These are phyloP conservation scores for Endothia cerciana DNA, from an alignment of 2,329 filamentous ascomycete species.

Conservation along the genomic window DNA sequence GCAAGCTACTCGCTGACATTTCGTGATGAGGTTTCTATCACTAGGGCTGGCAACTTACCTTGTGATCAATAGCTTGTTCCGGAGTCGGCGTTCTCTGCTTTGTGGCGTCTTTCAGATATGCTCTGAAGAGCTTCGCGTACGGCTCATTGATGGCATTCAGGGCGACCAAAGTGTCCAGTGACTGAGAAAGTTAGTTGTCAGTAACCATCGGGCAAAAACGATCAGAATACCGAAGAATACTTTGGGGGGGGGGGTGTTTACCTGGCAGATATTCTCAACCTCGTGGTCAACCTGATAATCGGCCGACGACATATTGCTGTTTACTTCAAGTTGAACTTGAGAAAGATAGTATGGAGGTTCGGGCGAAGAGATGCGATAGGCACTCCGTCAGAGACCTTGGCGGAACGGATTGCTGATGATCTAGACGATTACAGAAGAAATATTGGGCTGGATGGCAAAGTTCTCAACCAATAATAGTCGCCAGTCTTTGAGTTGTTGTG, in stretches of 20 bases:
- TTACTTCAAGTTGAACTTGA: neutral
- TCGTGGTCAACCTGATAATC: neutral
- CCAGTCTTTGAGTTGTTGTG: neutral
- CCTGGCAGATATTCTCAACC: neutral
- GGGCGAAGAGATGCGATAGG: too few relatives aligned
- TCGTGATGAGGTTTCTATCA: too few relatives aligned
- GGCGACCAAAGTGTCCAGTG: constrained; percentile 1
- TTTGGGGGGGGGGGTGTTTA: too few relatives aligned
- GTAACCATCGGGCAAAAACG: too few relatives aligned
- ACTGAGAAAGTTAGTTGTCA: neutral
- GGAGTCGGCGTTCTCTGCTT: neutral
- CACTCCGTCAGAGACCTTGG: too few relatives aligned
- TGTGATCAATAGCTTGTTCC: neutral
- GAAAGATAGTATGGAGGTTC: neutral
- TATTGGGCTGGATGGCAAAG: neutral
- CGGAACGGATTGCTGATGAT: neutral
- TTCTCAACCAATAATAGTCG: neutral
- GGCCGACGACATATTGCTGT: neutral
- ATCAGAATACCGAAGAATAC: too few relatives aligned
- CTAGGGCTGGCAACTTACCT: too few relatives aligned
- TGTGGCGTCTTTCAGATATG: neutral
- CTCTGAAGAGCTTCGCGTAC: neutral
- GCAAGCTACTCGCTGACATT: too few relatives aligned
- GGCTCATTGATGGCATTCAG: neutral
- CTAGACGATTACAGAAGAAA: neutral